phyloP scores from a whole-genome alignment of 768 basidiomycete species.

The Amanita rubescens region DNA sequence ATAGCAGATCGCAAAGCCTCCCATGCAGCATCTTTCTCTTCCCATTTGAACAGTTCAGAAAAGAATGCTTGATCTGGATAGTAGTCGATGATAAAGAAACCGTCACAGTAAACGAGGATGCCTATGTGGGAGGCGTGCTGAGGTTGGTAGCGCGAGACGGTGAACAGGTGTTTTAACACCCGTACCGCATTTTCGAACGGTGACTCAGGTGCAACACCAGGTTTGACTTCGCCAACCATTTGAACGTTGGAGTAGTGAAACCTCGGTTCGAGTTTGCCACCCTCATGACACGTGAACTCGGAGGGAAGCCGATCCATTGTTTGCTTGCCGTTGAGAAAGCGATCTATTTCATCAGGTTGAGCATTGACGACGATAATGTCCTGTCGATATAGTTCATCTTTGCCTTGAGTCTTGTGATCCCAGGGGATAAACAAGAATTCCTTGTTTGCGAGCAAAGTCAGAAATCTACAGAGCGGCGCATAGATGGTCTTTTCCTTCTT shows the following conservation, averaged over 20 bases:
- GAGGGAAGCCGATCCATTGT: neutral
- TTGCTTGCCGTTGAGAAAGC: neutral
- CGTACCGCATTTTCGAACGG: neutral
- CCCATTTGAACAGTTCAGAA: neutral
- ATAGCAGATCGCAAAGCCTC: neutral
- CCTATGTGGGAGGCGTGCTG: neutral
- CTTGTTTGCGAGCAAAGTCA: neutral
- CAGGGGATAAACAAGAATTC: neutral
- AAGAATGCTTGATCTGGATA: neutral
- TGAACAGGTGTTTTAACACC: neutral
- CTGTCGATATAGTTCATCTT: neutral
- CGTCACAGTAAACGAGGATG: neutral
- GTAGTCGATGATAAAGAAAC: constrained; percentile 1
- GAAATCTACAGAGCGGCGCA: neutral
- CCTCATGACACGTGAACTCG: neutral
- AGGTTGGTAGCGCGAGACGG: neutral
- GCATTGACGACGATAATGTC: neutral
- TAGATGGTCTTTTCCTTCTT: neutral
- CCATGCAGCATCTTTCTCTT: neutral
- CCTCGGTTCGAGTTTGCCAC: neutral
- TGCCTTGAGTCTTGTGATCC: neutral
- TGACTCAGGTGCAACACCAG: neutral
- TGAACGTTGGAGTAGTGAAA: neutral
- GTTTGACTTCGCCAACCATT: neutral
- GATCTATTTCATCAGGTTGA: neutral